phyloP scores from a whole-genome alignment of 106 monocot species.

The Dendrobium officinale region DNA sequence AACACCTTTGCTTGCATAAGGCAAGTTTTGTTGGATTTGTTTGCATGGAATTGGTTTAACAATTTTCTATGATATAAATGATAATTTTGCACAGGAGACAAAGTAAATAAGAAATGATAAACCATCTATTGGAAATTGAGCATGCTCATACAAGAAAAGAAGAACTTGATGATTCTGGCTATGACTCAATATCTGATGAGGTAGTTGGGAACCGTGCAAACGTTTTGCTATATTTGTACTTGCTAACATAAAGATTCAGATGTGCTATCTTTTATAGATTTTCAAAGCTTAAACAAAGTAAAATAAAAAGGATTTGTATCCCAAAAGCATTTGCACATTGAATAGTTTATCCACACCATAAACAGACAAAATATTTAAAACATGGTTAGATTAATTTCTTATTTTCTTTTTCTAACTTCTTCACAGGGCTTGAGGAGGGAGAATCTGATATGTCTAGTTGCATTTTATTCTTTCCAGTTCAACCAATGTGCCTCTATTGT shows the following conservation, averaged over 20 bases:
- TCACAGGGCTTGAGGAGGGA: no score
- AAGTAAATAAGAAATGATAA: not conserved
- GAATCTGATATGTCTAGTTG: no score
- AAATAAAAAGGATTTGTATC: not conserved
- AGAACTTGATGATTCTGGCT: not conserved
- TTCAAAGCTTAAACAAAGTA: not conserved
- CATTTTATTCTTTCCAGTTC: no score
- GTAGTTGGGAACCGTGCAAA: not conserved
- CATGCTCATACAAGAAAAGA: not conserved
- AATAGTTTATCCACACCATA: no score
- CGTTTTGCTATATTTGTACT: not conserved
- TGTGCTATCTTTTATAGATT: not conserved
- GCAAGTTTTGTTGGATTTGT: not conserved
- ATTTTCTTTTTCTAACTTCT: no score
- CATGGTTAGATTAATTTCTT: no score
- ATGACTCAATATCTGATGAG: slow-evolving; percentile 2
- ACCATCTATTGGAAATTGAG: not conserved
- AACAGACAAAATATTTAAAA: no score
- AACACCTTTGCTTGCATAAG: not conserved
- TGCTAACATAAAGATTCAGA: not conserved
- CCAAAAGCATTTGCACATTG: not conserved
- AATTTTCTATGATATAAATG: not conserved
- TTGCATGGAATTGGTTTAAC: not conserved
- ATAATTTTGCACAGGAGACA: not conserved
- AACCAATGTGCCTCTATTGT: no score